These are phyloP conservation scores for Eragrostis curvula DNA, from an alignment of 176 grass and related monocot species.

Conservation along the genomic window DNA sequence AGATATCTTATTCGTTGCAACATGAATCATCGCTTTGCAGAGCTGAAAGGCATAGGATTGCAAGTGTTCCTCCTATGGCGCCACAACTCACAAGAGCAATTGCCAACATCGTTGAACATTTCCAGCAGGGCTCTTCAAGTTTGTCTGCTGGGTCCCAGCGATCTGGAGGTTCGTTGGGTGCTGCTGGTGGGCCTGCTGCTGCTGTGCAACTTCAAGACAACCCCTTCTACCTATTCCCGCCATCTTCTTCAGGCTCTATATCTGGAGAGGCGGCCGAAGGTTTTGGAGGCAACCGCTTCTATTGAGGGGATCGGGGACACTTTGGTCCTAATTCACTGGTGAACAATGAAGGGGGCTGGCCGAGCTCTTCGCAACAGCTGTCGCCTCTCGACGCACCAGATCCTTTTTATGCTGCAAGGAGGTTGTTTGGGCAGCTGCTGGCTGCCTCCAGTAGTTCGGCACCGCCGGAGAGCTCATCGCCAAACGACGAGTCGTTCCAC, in stretches of 20 bases:
- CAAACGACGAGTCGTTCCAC: background rate
- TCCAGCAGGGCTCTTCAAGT: slow-evolving; percentile 52
- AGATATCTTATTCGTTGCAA: background rate
- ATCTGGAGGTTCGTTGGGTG: slow-evolving; percentile 34
- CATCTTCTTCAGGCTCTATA: slow-evolving; percentile 32
- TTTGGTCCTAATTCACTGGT: slow-evolving; percentile 52
- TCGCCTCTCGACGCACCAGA: slow-evolving; percentile 16
- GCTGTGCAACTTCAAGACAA: slow-evolving; percentile 10
- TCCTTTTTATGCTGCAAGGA: slow-evolving; percentile 25
- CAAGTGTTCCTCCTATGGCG: slow-evolving; percentile 46
- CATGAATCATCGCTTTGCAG: slow-evolving; percentile 45
- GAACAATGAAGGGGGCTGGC: slow-evolving; percentile 61
- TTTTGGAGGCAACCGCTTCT: slow-evolving; percentile 46
- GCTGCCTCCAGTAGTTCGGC: slow-evolving; percentile 15
- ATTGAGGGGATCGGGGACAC: slow-evolving; percentile 63
- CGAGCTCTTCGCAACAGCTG: slow-evolving; percentile 39
- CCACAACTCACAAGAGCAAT: slow-evolving; percentile 54
- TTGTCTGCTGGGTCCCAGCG: no score
- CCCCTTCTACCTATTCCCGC: slow-evolving; percentile 54
- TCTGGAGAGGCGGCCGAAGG: slow-evolving; percentile 51
- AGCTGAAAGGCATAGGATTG: slow-evolving; percentile 52
- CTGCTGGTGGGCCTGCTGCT: slow-evolving; percentile 23
- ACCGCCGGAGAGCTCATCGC: slow-evolving; percentile 22
- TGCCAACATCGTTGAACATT: slow-evolving; percentile 52
- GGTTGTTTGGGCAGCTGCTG: slow-evolving; percentile 27